Evolutionary conservation across 1,284 basidiomycete genomes (phyloP), one percentile per base, ranked within the genome.

Genomic region (Pseudozyma sp.): DNA sequence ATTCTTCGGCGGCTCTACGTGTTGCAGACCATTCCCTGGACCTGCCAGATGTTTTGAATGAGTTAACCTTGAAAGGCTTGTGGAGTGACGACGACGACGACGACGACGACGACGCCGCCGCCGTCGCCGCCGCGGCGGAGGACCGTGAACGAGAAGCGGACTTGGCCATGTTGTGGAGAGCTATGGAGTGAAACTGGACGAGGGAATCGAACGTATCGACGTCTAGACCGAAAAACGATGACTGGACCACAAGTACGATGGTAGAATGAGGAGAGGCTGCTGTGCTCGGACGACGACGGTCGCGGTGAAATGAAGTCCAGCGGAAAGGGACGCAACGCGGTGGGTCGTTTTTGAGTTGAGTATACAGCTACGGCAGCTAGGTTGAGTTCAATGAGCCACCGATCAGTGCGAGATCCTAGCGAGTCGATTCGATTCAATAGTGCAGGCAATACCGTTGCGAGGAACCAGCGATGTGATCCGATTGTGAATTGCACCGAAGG

Each of bases 11-110:
- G 5, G 65, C 65, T 50, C 70, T 54, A 8, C 70, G 60, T 33
- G 70, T 73, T 9, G 65, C 70, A 5, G 70, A 73, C 70, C 70
- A 73, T 47, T 68, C 53, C 51, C 70, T 46, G 11, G 55, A 60
- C 14, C 46, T 46, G 43, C 17, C 43, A n/a, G 56, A 42, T 7
- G 58, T 34, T 34, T 46, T 59, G 13, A 30, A 44, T 51, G 48
- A 39, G 52, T 31, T 30, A 34, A 11, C 3, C n/a, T 67, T 72
- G 37, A 63, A 39, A 2, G 44, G 19, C 19, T 49, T 63, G 31
- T 49, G 29, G 4, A 29, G 1, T 1, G 60, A 34, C 3, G 53
- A 24, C 4, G 24, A 24, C 24, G 24, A 24, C 24, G 24, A 24
- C 24, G 24, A 24, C 24, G 24, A 24, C 24, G 60, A 34, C 3